Evolutionary conservation across 1,284 basidiomycete genomes (phyloP), one percentile per base, ranked within the genome.

Genomic region (Agaricales sp.): DNA sequence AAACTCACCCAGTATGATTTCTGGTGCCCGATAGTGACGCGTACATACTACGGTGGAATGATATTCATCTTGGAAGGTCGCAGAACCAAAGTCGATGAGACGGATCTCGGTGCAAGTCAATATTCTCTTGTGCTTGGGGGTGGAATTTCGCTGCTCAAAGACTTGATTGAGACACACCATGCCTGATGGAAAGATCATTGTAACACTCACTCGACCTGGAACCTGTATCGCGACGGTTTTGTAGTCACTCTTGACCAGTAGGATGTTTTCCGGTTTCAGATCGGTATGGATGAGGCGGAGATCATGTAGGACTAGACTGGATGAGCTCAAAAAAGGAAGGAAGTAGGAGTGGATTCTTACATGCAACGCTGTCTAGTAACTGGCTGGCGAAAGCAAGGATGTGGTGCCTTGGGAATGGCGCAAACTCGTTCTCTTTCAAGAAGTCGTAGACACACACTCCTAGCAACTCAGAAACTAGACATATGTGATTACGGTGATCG

Each of bases 371-470:
- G 52, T 82, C 86, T 52, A 99, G 75, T 51, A 99, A 72, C 66
- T 97, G 93, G 56, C 80, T 79, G 35, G 94, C 95, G 63, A 99
- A 99, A 50, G 83, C 82, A 71, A 98, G 96, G 50, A 99, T 99
- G 61, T 99, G 94, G 54, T 83, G 78, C 54, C 92, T 84, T 50
- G 95, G 95, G 66, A 99, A 99, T 1, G 96, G 92, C 45, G 89
- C 82, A 67, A 98, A 99, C 53, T 88, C 81, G 68, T 99, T 99
- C 62, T 96, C 92, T 73, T 98, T 99, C 59, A 99, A 75, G 63
- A 99, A 99, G 64, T 99, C 96, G 63, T 98, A 99, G 19, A 99
- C 90, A 67, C 93, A 98, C 83, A 94, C 92, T 55, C 93, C 93
- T 46, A 98, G 76, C 26, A 99, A 76, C 64, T 98, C 95, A 4